phyloP scores from a whole-genome alignment of 2,329 filamentous ascomycete genomes.

The Fusarium sp. region DNA sequence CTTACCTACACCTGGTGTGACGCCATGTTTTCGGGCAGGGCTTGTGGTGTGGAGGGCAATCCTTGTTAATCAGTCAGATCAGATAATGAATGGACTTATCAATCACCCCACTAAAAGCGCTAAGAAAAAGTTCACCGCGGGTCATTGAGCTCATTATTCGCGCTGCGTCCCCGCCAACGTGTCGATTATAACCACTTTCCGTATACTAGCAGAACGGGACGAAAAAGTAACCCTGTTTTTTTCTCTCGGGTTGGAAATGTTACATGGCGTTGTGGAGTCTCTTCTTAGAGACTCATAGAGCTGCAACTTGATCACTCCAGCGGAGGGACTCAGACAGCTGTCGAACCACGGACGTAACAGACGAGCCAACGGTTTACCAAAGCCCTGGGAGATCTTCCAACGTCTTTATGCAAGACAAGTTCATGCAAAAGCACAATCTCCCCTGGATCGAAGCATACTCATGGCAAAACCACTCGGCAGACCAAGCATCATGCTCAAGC shows the following conservation, averaged over 20 bases:
- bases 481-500: conserved; percentile 9
- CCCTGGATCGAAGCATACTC: conserved; percentile 1
- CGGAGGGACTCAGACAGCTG: background rate
- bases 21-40: conserved; percentile 16
- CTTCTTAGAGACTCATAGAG: background rate
- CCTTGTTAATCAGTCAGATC: conserved; percentile 40
- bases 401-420: background rate
- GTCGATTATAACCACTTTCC: conserved; percentile 34
- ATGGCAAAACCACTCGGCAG: background rate
- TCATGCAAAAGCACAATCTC: background rate
- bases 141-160: conserved; percentile 7
- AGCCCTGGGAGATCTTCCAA: background rate
- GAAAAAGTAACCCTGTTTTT: conserved; percentile 17
- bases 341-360: conserved; percentile 4
- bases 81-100: conserved; percentile 39
- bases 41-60: conserved; percentile 21
- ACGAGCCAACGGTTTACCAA: conserved; percentile 6
- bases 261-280: conserved; percentile 13
- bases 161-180: conserved; percentile 19
- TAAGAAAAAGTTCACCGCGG: conserved; percentile 10
- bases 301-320: conserved; percentile 17
- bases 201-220: conserved; percentile 9
- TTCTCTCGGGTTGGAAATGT: conserved; percentile 4
- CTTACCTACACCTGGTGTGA: conserved; percentile 22
- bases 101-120: conserved; percentile 36